phyloP scores from a whole-genome alignment of 768 basidiomycete genomes.

The Auricularia sp. region DNA sequence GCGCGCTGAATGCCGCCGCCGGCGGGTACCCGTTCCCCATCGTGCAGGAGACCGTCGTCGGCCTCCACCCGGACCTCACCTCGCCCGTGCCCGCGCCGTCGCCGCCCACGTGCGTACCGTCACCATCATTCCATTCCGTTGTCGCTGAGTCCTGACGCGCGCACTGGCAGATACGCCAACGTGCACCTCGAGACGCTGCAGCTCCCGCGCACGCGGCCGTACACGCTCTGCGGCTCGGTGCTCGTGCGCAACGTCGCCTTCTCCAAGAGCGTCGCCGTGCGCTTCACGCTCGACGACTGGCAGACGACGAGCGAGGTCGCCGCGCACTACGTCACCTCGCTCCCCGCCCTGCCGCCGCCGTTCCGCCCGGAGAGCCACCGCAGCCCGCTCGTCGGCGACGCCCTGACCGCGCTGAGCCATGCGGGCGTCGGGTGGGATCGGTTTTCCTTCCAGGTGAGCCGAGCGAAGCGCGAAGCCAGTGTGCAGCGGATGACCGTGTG shows the following conservation, averaged over 20 bases:
- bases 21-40: background rate
- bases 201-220: constrained; percentile 16
- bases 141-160: too few relatives aligned
- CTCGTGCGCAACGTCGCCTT: constrained; percentile 80
- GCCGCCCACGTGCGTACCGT: background rate
- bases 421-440: constrained; percentile 37
- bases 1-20: background rate
- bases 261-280: constrained; percentile 75
- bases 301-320: constrained; percentile 92
- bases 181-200: constrained; percentile 31
- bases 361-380: constrained; percentile 11
- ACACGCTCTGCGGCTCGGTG: constrained; percentile 57
- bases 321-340: constrained; percentile 51
- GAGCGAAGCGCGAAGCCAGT: too few relatives aligned
- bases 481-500: too few relatives aligned
- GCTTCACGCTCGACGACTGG: constrained; percentile 93
- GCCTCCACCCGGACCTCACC: background rate
- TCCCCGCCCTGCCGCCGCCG: constrained; percentile 17
- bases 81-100: constrained; percentile 1
- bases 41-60: background rate
- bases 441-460: constrained; percentile 65
- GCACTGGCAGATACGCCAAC: constrained; percentile 19
- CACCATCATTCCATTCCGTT: too few relatives aligned
- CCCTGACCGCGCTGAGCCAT: background rate
- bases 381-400: background rate